These are phyloP conservation scores for Penicillium coprophilum DNA, from an alignment of 495 filamentous ascomycete species.

Conservation along the genomic window DNA sequence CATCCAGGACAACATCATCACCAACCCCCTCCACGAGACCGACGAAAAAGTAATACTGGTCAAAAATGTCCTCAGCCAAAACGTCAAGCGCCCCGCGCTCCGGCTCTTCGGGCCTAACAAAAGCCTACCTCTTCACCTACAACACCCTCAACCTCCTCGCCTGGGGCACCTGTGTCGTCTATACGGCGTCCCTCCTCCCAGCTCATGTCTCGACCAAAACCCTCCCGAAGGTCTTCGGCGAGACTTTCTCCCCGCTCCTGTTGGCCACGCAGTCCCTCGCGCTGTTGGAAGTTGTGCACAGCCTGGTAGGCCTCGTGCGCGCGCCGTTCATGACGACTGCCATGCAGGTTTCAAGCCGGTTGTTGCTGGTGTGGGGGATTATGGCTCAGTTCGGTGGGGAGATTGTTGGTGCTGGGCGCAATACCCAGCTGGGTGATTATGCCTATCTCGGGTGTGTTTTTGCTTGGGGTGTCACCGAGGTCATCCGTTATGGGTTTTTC, in stretches of 20 bases:
- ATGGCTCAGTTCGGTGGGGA: conserved; percentile 55
- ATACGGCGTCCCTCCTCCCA: conserved; percentile 50
- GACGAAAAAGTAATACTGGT: background rate
- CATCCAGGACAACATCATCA: background rate
- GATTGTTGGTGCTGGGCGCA: conserved; percentile 29
- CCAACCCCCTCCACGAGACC: conserved; percentile 17
- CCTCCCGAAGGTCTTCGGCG: conserved; percentile 51
- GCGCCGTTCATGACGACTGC: conserved; percentile 79
- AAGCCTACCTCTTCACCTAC: conserved; percentile 74
- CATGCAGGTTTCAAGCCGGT: conserved; percentile 82
- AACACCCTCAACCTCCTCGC: conserved; percentile 72
- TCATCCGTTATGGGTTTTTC: conserved; percentile 87
- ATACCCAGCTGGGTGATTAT: conserved; percentile 37
- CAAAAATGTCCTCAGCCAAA: conserved; percentile 5
- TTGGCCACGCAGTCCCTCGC: conserved; percentile 82
- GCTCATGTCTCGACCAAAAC: conserved; percentile 30
- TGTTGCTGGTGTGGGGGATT: conserved; percentile 84
- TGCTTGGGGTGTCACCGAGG: conserved; percentile 85
- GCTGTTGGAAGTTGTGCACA: conserved; percentile 78
- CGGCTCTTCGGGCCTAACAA: conserved; percentile 28
- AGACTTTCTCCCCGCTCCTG: conserved; percentile 64
- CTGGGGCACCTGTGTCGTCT: conserved; percentile 71
- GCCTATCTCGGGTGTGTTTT: conserved; percentile 53
- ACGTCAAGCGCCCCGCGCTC: conserved; percentile 20
- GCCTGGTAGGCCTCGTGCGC: conserved; percentile 70